These are phyloP conservation scores for Scutellaria galericulata DNA, from an alignment of 257 asterid species.

Conservation along the genomic window DNA sequence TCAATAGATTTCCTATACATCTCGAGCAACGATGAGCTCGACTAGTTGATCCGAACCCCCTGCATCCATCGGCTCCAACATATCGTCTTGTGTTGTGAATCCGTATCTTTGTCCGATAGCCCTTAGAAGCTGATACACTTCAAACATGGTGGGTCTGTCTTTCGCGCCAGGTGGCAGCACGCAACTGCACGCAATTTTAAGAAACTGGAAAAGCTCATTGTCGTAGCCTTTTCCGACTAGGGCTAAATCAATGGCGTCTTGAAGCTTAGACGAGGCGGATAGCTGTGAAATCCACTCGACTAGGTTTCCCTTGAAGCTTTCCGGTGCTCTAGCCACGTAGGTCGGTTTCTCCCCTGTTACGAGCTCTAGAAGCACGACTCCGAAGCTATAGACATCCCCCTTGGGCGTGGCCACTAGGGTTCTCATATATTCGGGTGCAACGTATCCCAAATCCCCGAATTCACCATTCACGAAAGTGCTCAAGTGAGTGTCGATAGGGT, in stretches of 20 bases:
- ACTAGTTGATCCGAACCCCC: constrained; percentile 54
- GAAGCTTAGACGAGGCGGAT: constrained; percentile 64
- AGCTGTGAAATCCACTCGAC: constrained; percentile 81
- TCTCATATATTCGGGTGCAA: constrained; percentile 80
- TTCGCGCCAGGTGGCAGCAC: constrained; percentile 58
- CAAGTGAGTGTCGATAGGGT: constrained; percentile 85
- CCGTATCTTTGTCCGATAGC: constrained; percentile 70
- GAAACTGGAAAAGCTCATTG: constrained; percentile 73
- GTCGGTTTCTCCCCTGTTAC: constrained; percentile 75
- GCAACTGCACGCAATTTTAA: constrained; percentile 83
- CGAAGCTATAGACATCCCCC: constrained; percentile 91
- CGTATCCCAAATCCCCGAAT: constrained; percentile 88
- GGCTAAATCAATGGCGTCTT: constrained; percentile 66
- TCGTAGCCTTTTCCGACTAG: constrained; percentile 68
- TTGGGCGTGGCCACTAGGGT: constrained; percentile 87
- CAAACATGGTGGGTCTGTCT: constrained; percentile 92
- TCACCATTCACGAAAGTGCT: constrained; percentile 93
- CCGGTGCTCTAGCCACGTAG: constrained; percentile 62
- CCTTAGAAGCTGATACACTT: constrained; percentile 78
- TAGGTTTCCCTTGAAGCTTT: constrained; percentile 76
- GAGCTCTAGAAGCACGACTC: constrained; percentile 86
- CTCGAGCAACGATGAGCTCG: constrained; percentile 88
- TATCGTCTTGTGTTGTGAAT: constrained; percentile 69
- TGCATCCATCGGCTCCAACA: constrained; percentile 51
- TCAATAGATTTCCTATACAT: constrained; percentile 37